Conservation (phyloP, 2,329 filamentous ascomycete species). For the Fusarium sulawesiense region DNA sequence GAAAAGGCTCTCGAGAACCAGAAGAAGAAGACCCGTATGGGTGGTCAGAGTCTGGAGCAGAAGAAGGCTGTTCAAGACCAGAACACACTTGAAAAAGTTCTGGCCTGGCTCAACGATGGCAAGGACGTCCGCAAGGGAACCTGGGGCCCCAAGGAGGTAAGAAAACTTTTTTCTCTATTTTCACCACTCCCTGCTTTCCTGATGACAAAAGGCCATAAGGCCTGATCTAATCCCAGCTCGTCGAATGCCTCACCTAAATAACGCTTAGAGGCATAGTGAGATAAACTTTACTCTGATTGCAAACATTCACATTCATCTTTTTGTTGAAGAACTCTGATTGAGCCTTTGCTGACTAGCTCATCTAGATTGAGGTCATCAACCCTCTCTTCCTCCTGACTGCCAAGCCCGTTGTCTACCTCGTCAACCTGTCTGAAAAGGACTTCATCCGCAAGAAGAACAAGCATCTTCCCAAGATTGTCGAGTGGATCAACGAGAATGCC, state of each 20-base stretch:
- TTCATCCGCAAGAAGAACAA: slow-evolving; percentile 99
- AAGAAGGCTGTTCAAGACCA: slow-evolving; percentile 98
- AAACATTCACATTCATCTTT: slow-evolving; percentile 24
- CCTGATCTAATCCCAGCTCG: slow-evolving; percentile 99
- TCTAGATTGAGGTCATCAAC: slow-evolving; percentile 95
- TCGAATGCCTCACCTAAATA: slow-evolving; percentile 84
- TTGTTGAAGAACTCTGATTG: slow-evolving; percentile 1
- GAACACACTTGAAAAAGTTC: slow-evolving; percentile 89
- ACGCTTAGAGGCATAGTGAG: slow-evolving; percentile 86
- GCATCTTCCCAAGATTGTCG: slow-evolving; percentile 90
- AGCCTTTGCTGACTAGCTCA: slow-evolving; percentile 42
- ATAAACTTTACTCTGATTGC: slow-evolving; percentile 80
- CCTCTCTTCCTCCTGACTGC: slow-evolving; percentile 93
- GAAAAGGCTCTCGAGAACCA: slow-evolving; percentile 94
- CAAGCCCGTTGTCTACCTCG: slow-evolving; percentile 95
- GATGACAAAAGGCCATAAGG: slow-evolving; percentile 97
- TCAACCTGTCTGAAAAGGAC: slow-evolving; percentile 97
- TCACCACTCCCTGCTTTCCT: slow-evolving; percentile 60
- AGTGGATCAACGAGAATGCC: slow-evolving; percentile 95
- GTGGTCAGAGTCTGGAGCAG: slow-evolving; percentile 95
- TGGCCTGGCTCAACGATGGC: slow-evolving; percentile 84
- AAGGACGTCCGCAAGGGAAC: slow-evolving; percentile 93
- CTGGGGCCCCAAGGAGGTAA: slow-evolving; percentile 96
- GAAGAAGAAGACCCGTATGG: slow-evolving; percentile 93
- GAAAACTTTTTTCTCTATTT: slow-evolving; percentile 48